These are phyloP conservation scores for Carex arenaria DNA, from an alignment of 202 grass and related monocot species.

Conservation along the genomic window DNA sequence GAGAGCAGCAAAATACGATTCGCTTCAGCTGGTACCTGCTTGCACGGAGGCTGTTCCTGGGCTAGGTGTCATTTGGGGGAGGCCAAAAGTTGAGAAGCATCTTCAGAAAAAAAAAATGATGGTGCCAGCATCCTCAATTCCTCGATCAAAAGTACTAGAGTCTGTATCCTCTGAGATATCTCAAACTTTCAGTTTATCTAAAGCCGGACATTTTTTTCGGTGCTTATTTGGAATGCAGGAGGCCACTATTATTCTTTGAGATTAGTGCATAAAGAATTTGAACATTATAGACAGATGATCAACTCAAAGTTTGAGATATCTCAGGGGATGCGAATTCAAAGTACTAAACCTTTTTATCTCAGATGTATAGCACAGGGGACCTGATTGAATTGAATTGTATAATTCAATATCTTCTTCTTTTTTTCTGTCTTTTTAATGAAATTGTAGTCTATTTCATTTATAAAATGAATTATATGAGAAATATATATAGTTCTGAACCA, in stretches of 20 bases:
- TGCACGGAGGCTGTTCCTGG: constrained; percentile 29
- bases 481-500: not conserved
- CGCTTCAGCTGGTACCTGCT: constrained; percentile 3
- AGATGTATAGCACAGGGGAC: constrained; percentile 53
- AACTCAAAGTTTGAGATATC: no score
- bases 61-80: constrained; percentile 74
- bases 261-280: no score
- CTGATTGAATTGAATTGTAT: not conserved
- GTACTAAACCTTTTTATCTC: constrained; percentile 36
- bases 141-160: no score
- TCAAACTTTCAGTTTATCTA: no score
- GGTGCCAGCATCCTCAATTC: not conserved
- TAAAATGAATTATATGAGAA: not conserved
- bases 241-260: no score
- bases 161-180: no score
- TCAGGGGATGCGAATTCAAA: not conserved
- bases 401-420: no score
- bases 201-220: no score
- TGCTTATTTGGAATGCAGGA: no score
- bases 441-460: not conserved
- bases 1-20: constrained; percentile 33
- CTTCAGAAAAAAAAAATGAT: constrained; percentile 16
- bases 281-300: no score
- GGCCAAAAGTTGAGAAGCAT: constrained; percentile 48
- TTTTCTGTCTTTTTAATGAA: not conserved